Conservation (phyloP, 208 protist species). For the Leishmania tropica region DNA sequence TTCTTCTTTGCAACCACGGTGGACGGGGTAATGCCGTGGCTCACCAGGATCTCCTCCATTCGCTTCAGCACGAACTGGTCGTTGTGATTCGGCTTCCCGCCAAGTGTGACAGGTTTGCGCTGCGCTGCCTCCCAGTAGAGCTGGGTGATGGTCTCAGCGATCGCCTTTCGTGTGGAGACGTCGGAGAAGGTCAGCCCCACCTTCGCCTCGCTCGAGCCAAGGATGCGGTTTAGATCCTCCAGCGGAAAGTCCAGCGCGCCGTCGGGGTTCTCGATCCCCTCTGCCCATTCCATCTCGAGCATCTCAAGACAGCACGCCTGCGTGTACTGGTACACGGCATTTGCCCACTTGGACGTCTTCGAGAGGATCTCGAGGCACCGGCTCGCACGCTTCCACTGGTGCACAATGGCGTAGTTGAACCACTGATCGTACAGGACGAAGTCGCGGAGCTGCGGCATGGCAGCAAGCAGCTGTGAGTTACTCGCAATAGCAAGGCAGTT, state of each 20-base stretch:
- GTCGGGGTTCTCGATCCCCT: slow-evolving; percentile 15
- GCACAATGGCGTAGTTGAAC: slow-evolving; percentile 39
- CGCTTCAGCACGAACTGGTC: slow-evolving; percentile 59
- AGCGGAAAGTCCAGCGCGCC: slow-evolving; percentile 18
- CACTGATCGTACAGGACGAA: slow-evolving; percentile 67
- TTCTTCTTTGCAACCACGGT: slow-evolving; percentile 45
- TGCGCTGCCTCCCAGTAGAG: slow-evolving; percentile 71
- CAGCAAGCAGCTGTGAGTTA: slow-evolving; percentile 40
- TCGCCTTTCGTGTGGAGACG: slow-evolving; percentile 2
- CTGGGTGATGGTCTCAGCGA: slow-evolving; percentile 14
- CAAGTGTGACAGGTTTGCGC: slow-evolving; percentile 44
- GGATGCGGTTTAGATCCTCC: slow-evolving; percentile 13
- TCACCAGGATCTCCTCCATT: slow-evolving; percentile 47
- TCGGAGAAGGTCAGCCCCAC: slow-evolving; percentile 20
- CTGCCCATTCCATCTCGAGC: slow-evolving; percentile 37
- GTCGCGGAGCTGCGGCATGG: slow-evolving; percentile 61
- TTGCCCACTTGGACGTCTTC: slow-evolving; percentile 58
- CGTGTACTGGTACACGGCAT: slow-evolving; percentile 59
- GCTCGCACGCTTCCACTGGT: slow-evolving; percentile 44
- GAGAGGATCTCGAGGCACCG: slow-evolving; percentile 38
- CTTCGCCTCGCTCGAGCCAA: slow-evolving; percentile 7
- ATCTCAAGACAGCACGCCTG: slow-evolving; percentile 71
- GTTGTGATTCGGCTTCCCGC: slow-evolving; percentile 45
- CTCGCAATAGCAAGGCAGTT: slow-evolving; percentile 39
- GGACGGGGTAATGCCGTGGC: slow-evolving; percentile 30